Conservation (phyloP, 176 grass and related monocot species). For the Oryza officinalis region DNA sequence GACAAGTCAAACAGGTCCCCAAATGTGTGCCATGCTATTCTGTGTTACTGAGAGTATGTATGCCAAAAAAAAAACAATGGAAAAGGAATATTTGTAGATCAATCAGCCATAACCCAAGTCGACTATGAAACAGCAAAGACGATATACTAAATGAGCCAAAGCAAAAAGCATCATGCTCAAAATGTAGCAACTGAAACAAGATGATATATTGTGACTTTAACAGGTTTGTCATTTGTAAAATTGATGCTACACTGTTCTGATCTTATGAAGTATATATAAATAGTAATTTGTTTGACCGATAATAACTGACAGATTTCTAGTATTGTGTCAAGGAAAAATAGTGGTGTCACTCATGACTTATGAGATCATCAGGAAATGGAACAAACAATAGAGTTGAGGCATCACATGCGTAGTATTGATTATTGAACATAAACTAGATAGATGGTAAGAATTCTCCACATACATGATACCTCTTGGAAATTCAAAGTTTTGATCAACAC, state of each 20-base stretch:
- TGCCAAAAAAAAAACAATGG: too few species aligned
- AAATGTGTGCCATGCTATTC: too few species aligned
- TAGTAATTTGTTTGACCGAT: background rate
- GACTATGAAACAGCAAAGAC: too few species aligned
- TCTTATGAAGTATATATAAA: background rate
- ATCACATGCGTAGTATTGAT: background rate
- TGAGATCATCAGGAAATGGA: background rate
- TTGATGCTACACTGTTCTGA: background rate
- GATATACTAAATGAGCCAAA: background rate
- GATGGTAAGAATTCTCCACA: background rate
- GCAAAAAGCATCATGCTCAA: background rate
- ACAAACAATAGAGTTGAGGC: background rate
- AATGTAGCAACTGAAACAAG: background rate
- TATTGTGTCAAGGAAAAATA: background rate
- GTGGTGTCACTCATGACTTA: background rate
- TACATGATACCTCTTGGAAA: background rate
- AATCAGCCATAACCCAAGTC: too few species aligned
- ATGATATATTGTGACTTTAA: background rate
- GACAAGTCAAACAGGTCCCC: too few species aligned
- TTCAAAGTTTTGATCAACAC: background rate
- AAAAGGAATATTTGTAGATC: too few species aligned
- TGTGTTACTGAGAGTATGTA: too few species aligned
- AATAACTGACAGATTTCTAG: background rate
- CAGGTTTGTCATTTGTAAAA: background rate
- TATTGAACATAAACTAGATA: background rate